Conservation (phyloP, 495 filamentous ascomycete genomes). For the Podospora pseudoanserina region DNA sequence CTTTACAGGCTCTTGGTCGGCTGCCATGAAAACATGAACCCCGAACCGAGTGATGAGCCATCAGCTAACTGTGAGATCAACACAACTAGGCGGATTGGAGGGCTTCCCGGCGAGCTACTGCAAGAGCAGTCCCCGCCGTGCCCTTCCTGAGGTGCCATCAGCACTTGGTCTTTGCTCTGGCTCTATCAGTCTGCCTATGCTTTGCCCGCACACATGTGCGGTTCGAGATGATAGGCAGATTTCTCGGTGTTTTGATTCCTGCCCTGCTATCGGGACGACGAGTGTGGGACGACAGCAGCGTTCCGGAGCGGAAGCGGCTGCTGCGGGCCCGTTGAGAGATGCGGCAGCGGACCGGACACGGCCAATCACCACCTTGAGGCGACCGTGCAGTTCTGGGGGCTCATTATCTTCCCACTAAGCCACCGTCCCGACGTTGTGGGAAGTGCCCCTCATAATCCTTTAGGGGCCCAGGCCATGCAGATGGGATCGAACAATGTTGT, state of each 20-base stretch:
- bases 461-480: conserved; percentile 13
- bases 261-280: conserved; percentile 7
- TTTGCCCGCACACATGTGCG: background rate
- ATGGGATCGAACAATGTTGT: conserved; percentile 6
- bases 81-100: background rate
- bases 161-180: background rate
- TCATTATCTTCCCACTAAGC: conserved; percentile 16
- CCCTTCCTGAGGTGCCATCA: background rate
- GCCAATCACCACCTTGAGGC: conserved; percentile 25
- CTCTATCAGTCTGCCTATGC: background rate
- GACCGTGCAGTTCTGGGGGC: background rate
- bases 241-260: conserved; percentile 3
- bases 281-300: conserved; percentile 5
- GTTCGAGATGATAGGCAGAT: background rate
- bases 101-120: conserved; percentile 1
- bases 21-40: background rate
- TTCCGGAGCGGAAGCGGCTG: conserved; percentile 16
- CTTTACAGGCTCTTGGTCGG: conserved; percentile 3
- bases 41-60: background rate
- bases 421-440: conserved; percentile 21
- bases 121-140: background rate
- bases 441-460: conserved; percentile 6
- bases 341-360: conserved; percentile 8
- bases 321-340: conserved; percentile 16
- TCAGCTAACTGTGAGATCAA: conserved; percentile 11